These are phyloP conservation scores for Colletotrichum lindemuthianum DNA, from an alignment of 2,329 filamentous ascomycete genomes.

Conservation along the genomic window DNA sequence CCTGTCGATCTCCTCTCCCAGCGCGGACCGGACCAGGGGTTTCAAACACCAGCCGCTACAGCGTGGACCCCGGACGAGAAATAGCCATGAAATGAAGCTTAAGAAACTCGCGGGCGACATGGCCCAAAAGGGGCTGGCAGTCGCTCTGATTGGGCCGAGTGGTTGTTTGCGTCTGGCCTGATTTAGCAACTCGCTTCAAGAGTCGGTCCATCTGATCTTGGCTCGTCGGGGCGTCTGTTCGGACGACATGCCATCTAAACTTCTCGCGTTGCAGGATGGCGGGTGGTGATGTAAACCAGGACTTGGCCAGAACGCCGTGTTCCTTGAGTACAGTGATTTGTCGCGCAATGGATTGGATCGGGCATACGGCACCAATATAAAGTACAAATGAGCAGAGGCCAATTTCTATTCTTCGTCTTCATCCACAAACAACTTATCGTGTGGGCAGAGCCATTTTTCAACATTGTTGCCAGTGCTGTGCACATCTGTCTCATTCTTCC, in stretches of 20 bases:
- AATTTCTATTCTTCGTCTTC: not conserved
- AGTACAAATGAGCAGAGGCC: not conserved
- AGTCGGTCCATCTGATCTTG: conserved; percentile 6
- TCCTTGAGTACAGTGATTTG: not conserved
- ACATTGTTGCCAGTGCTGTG: conserved; percentile 13
- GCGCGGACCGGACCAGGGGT: not conserved
- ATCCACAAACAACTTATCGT: not conserved
- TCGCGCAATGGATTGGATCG: not conserved
- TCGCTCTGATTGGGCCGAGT: not conserved
- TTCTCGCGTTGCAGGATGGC: conserved; percentile 20
- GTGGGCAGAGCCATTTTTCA: not conserved
- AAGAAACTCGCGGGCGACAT: not conserved
- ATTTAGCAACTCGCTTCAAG: not conserved
- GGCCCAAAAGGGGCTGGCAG: not conserved
- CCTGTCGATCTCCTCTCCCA: too few species aligned
- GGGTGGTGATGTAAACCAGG: conserved; percentile 13
- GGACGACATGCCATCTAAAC: conserved; percentile 24
- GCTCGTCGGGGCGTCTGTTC: not conserved
- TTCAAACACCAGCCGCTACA: not conserved
- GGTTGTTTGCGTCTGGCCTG: not conserved
- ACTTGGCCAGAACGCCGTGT: not conserved
- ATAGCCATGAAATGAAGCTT: conserved; percentile 29
- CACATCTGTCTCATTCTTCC: conserved; percentile 4
- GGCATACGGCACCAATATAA: not conserved
- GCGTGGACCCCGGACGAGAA: not conserved